A percentile compares a stretch with the other conserved stretches of the same genome.
phyloP scores from a whole-genome alignment of 2,329 filamentous ascomycete genomes.

The Leptosphaerulina australis region DNA sequence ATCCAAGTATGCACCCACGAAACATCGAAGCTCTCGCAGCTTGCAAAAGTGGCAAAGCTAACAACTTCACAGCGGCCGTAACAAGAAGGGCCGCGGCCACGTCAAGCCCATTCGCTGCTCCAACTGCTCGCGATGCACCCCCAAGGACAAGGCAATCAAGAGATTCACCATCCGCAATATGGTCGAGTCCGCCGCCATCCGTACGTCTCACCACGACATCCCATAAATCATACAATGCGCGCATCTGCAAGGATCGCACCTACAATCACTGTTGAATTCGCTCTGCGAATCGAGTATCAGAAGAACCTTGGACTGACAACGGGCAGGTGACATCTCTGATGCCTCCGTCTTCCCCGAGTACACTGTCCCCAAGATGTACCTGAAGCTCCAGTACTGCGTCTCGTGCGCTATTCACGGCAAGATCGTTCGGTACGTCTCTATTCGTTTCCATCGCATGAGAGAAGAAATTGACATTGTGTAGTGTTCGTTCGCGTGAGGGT shows the following conservation, averaged over 20 bases:
- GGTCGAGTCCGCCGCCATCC: conserved; percentile 99
- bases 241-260: conserved; percentile 1
- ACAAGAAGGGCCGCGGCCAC: conserved; percentile 99
- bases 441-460: conserved; percentile 5
- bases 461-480: conserved; percentile 49
- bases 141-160: conserved; percentile 99
- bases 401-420: conserved; percentile 99
- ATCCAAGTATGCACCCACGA: conserved; percentile 65
- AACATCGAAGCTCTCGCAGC: conserved; percentile 16
- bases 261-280: conserved; percentile 7
- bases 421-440: conserved; percentile 93
- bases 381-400: conserved; percentile 99
- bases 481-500: conserved; percentile 95
- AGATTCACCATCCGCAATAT: conserved; percentile 99
- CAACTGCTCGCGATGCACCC: conserved; percentile 81
- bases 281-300: conserved; percentile 8
- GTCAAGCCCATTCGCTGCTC: conserved; percentile 98
- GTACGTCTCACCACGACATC: conserved; percentile 66
- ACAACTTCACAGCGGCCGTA: conserved; percentile 75
- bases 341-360: conserved; percentile 99
- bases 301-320: conserved; percentile 30
- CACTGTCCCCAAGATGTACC: conserved; percentile 99
- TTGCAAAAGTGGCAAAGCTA: conserved; percentile 35
- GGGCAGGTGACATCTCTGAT: conserved; percentile 97
- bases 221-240: conserved; percentile 8